These are phyloP conservation scores for Sporobolus alterniflorus DNA, from an alignment of 202 grass and related monocot genomes.

Conservation along the genomic window DNA sequence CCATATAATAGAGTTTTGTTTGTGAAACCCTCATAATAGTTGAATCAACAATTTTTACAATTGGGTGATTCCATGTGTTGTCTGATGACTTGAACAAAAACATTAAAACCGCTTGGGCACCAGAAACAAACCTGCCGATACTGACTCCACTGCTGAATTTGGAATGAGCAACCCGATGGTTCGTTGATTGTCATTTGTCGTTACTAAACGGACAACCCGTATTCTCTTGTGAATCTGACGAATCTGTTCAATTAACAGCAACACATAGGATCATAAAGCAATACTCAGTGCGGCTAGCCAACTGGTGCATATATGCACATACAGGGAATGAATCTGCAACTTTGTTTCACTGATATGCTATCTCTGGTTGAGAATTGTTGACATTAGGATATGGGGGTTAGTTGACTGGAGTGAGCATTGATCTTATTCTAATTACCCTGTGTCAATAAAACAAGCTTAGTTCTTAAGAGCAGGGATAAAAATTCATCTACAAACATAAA, in stretches of 20 bases:
- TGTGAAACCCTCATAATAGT: background rate
- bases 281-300: slow-evolving; percentile 4
- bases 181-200: slow-evolving; percentile 66
- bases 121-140: slow-evolving; percentile 78
- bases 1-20: background rate
- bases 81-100: background rate
- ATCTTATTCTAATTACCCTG: background rate
- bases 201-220: slow-evolving; percentile 86
- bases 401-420: background rate
- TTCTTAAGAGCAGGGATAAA: background rate
- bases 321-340: background rate
- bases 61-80: background rate
- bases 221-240: slow-evolving; percentile 79
- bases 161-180: slow-evolving; percentile 88
- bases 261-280: slow-evolving; percentile 34
- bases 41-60: background rate
- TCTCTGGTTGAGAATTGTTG: background rate
- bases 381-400: background rate
- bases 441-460: background rate
- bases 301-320: background rate
- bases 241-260: slow-evolving; percentile 52
- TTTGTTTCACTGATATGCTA: background rate
- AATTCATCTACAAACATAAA: slow-evolving; percentile 16
- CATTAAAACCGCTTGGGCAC: background rate
- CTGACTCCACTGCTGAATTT: slow-evolving; percentile 90